Conservation (phyloP, 805 yeast genomes). For the Ogataea ganodermae region DNA sequence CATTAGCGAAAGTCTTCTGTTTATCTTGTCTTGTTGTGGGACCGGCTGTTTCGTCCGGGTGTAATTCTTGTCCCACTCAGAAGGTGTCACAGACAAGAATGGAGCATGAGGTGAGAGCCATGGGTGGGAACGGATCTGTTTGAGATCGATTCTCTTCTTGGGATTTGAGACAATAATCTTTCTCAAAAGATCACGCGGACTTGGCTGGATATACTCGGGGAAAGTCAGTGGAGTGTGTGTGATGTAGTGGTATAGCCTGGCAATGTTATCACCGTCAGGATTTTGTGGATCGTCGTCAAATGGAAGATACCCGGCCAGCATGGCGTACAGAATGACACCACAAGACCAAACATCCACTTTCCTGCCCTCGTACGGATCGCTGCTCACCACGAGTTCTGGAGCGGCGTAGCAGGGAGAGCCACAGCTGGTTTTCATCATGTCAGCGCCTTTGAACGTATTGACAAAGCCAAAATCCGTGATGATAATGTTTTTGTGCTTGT, state of each 20-base stretch:
- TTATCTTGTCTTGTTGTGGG: conserved; percentile 28
- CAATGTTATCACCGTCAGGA: conserved; percentile 94
- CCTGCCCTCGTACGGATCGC: conserved; percentile 84
- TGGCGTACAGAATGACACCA: conserved; percentile 93
- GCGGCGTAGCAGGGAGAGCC: conserved; percentile 99
- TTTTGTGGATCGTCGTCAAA: conserved; percentile 97
- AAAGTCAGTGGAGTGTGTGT: conserved; percentile 90
- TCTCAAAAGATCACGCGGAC: conserved; percentile 87
- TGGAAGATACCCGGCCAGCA: conserved; percentile 96
- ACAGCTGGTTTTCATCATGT: conserved; percentile 90
- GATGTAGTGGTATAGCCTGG: conserved; percentile 86
- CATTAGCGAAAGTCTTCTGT: conserved; percentile 45
- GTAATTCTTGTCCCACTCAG: conserved; percentile 81
- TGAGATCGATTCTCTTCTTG: conserved; percentile 64
- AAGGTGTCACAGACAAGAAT: conserved; percentile 80
- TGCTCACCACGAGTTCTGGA: conserved; percentile 90
- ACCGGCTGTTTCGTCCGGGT: conserved; percentile 39
- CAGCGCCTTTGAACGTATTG: conserved; percentile 72
- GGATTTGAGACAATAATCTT: conserved; percentile 87
- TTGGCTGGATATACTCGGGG: conserved; percentile 89
- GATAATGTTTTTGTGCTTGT: conserved; percentile 81
- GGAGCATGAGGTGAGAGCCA: conserved; percentile 88
- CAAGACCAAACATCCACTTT: conserved; percentile 97
- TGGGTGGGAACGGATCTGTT: conserved; percentile 74
- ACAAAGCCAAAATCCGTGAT: conserved; percentile 96